phyloP scores from a whole-genome alignment of 257 asterid species.

The Thymus mandschuricus region DNA sequence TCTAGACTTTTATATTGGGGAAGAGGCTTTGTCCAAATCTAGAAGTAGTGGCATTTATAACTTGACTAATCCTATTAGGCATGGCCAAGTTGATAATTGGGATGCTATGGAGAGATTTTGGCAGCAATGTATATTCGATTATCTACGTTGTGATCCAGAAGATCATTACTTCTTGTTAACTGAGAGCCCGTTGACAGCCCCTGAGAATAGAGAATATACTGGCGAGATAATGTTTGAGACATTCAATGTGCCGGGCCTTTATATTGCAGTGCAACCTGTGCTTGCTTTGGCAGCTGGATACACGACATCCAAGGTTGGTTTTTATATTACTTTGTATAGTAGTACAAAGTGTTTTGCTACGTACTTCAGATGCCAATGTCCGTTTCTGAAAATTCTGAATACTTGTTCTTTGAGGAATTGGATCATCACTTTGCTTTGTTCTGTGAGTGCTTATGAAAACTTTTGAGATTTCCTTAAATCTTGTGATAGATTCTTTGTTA shows the following conservation, averaged over 20 bases:
- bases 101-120: slow-evolving; percentile 97
- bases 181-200: slow-evolving; percentile 95
- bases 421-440: slow-evolving; percentile 10
- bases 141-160: slow-evolving; percentile 92
- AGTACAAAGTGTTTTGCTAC: background rate
- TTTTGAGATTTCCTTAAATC: background rate
- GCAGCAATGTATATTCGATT: slow-evolving; percentile 92
- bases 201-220: slow-evolving; percentile 88
- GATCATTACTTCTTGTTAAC: slow-evolving; percentile 93
- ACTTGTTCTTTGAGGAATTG: slow-evolving; percentile 14
- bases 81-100: slow-evolving; percentile 95
- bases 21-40: slow-evolving; percentile 82
- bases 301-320: slow-evolving; percentile 86
- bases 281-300: slow-evolving; percentile 99
- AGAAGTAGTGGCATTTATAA: slow-evolving; percentile 60
- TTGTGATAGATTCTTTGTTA: background rate
- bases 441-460: slow-evolving; percentile 2
- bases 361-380: slow-evolving; percentile 7
- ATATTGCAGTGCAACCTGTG: slow-evolving; percentile 95
- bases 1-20: slow-evolving; percentile 88
- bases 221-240: slow-evolving; percentile 99
- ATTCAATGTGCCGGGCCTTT: slow-evolving; percentile 88
- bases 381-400: slow-evolving; percentile 21
- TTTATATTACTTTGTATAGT: background rate
- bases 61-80: slow-evolving; percentile 79